A percentile compares a stretch with the other conserved stretches of the same genome.
These are phyloP conservation scores for Pyrus pyrifolia DNA, from an alignment of 306 rosid genomes.

Conservation along the genomic window DNA sequence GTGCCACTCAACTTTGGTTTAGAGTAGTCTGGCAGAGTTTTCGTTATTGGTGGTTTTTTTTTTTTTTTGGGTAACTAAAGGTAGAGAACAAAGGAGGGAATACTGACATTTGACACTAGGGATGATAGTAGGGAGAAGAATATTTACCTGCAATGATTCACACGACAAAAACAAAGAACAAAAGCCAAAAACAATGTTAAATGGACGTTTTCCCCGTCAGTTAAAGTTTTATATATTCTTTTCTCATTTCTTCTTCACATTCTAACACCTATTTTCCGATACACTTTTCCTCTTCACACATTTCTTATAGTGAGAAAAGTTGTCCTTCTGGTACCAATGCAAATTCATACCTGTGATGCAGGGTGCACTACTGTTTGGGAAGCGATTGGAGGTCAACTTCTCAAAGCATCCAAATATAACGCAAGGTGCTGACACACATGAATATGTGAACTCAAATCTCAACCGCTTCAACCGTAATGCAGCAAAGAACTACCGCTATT, in stretches of 20 bases:
- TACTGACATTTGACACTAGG: neutral
- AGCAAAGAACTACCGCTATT: constrained; percentile 92
- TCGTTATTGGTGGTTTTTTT: neutral
- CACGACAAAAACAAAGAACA: neutral
- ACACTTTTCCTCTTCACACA: neutral
- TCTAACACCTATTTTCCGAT: neutral
- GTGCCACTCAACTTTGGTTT: neutral
- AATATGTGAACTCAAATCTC: constrained; percentile 82
- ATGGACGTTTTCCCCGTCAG: neutral
- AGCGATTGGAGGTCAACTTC: constrained; percentile 88
- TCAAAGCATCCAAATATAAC: constrained; percentile 85
- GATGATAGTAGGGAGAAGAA: neutral
- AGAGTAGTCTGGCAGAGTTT: neutral
- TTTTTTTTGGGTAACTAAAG: neutral
- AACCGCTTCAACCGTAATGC: constrained; percentile 98
- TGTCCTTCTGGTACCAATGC: neutral
- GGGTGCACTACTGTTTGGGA: constrained; percentile 88
- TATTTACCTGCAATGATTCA: neutral
- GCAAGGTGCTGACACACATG: constrained; percentile 92
- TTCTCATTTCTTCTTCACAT: neutral
- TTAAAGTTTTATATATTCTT: neutral
- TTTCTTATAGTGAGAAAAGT: neutral
- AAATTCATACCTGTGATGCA: constrained; percentile 20
- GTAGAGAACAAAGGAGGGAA: neutral
- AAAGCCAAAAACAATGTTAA: neutral